These are phyloP conservation scores for Cyclocybe cylindracea DNA, from an alignment of 768 basidiomycete genomes.

Conservation along the genomic window DNA sequence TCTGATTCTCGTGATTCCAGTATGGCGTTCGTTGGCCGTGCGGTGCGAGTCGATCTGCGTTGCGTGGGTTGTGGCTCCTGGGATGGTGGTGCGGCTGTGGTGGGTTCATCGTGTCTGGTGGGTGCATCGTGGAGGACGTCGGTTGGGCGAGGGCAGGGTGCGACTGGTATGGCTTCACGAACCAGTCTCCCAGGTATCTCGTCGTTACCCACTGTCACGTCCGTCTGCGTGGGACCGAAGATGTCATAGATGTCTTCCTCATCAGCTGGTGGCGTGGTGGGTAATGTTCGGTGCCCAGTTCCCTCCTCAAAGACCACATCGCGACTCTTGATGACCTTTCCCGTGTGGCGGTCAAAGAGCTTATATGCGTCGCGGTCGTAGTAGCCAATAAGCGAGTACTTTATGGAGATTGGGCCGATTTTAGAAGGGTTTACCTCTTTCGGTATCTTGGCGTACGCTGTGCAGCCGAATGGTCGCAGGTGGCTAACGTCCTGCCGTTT, in stretches of 20 bases:
- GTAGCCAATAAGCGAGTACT: slow-evolving; percentile 19
- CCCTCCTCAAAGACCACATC: slow-evolving; percentile 26
- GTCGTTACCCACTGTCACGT: neutral
- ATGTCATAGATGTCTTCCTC: neutral
- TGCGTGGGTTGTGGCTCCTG: too few relatives aligned
- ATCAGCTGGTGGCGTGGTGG: slow-evolving; percentile 18
- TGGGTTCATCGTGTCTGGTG: too few relatives aligned
- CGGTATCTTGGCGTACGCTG: slow-evolving; percentile 23
- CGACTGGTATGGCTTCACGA: neutral
- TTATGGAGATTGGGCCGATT: slow-evolving; percentile 14
- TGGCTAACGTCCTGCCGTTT: slow-evolving; percentile 19
- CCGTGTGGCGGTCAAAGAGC: slow-evolving; percentile 4
- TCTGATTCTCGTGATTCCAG: too few relatives aligned
- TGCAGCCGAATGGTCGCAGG: slow-evolving; percentile 25
- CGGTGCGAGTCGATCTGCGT: neutral
- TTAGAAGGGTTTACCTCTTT: slow-evolving; percentile 19
- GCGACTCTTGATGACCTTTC: slow-evolving; percentile 9
- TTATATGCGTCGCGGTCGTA: slow-evolving; percentile 14
- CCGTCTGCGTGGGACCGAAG: too few relatives aligned
- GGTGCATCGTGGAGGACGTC: neutral
- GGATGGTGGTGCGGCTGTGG: too few relatives aligned
- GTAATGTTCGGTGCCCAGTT: too few relatives aligned
- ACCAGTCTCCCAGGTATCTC: too few relatives aligned
- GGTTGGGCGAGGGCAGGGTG: neutral
- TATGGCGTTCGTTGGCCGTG: too few relatives aligned